These are phyloP conservation scores for Climacium dendroides DNA, from an alignment of 225 moss, liverwort and hornwort species.

Conservation along the genomic window DNA sequence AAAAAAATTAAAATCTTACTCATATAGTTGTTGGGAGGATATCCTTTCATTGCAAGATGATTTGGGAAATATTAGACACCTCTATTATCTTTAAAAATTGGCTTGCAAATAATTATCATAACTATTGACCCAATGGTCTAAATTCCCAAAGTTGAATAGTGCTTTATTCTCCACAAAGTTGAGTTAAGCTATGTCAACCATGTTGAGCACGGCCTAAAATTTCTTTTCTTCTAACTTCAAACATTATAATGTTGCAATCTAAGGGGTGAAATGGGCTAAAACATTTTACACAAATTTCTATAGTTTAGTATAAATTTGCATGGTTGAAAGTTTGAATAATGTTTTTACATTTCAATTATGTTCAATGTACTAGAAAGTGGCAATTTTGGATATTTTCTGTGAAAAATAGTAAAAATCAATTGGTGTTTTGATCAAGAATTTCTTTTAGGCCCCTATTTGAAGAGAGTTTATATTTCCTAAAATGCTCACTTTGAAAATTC, in stretches of 20 bases:
- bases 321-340: too few species aligned
- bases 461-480: not conserved
- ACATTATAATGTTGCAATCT: not conserved
- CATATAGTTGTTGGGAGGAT: too few species aligned
- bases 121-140: not conserved
- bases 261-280: fast-evolving
- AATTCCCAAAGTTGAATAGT: not conserved
- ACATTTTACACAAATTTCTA: too few species aligned
- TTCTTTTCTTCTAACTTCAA: too few species aligned
- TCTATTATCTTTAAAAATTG: not conserved
- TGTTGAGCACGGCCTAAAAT: not conserved
- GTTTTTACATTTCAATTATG: too few species aligned
- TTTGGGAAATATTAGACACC: not conserved
- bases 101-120: not conserved
- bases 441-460: not conserved
- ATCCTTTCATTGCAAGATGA: not conserved
- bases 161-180: not conserved
- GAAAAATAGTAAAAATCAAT: not conserved
- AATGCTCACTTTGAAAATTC: not conserved
- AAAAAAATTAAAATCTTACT: too few species aligned
- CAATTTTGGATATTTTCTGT: too few species aligned
- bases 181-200: not conserved
- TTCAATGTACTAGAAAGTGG: too few species aligned
- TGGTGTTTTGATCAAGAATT: not conserved
- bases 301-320: too few species aligned